phyloP scores from a whole-genome alignment of 495 filamentous ascomycete genomes.

The Arthonia radiata region DNA sequence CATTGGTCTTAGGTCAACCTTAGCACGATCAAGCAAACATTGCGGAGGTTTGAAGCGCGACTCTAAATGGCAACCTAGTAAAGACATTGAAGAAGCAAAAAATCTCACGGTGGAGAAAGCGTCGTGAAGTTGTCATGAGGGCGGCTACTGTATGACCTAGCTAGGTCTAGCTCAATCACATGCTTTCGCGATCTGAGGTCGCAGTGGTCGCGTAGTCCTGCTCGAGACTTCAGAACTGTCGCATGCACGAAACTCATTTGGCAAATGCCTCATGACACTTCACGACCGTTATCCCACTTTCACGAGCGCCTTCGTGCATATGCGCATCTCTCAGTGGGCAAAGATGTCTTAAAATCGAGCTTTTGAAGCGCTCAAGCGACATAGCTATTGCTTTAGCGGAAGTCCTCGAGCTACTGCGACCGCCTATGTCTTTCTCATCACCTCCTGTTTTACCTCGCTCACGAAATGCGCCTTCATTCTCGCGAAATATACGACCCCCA shows the following conservation, averaged over 20 bases:
- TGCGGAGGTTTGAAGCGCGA: conserved; percentile 78
- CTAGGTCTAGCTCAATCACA: neutral
- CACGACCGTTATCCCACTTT: no score
- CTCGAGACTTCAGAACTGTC: neutral
- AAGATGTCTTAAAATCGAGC: neutral
- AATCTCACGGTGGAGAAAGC: conserved; percentile 3
- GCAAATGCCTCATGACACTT: neutral
- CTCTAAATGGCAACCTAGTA: conserved; percentile 95
- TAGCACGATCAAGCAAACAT: conserved; percentile 95
- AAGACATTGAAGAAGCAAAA: conserved; percentile 54
- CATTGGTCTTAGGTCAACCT: conserved; percentile 83
- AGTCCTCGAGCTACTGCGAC: no score
- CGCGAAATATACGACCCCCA: neutral
- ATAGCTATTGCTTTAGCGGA: no score
- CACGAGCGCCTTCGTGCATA: no score
- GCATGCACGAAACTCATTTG: neutral
- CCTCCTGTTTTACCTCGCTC: no score
- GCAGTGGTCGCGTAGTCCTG: neutral
- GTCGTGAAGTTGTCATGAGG: neutral
- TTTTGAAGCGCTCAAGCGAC: neutral
- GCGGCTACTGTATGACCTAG: neutral
- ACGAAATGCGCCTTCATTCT: neutral
- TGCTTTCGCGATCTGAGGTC: neutral
- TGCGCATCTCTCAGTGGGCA: neutral
- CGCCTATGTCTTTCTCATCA: no score